A percentile compares a stretch with the other conserved stretches of the same genome.
Evolutionary conservation across 192 early-diverging fungal species (phyloP).

Genomic region (Mortierella hygrophila): DNA sequence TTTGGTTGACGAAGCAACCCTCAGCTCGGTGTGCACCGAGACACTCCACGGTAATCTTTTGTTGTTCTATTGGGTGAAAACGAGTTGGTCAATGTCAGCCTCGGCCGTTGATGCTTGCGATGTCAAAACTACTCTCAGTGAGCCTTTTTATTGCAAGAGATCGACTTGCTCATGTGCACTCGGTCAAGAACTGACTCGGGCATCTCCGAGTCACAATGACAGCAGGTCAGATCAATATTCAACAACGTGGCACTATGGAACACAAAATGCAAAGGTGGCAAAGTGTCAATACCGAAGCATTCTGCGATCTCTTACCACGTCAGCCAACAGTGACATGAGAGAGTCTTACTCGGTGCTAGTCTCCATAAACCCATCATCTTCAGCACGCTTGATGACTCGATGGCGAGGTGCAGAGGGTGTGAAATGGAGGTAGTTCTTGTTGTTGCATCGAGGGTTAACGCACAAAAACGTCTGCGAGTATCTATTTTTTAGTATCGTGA

Average conservation of each 20-base stretch:
- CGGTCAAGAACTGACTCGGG: slow-evolving; percentile 49
- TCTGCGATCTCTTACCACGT: no score
- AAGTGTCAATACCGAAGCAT: no score
- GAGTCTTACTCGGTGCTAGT: slow-evolving; percentile 41
- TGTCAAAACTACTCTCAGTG: no score
- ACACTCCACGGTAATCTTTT: slow-evolving; percentile 19
- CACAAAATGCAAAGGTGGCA: neutral
- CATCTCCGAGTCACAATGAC: slow-evolving; percentile 43
- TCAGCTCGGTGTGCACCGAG: neutral
- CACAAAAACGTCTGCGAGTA: slow-evolving; percentile 52
- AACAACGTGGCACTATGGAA: slow-evolving; percentile 34
- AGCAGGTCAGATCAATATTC: slow-evolving; percentile 43
- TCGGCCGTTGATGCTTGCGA: neutral
- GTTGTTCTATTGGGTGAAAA: slow-evolving; percentile 11
- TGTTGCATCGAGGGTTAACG: slow-evolving; percentile 41
- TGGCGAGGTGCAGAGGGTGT: slow-evolving; percentile 13
- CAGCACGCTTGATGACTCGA: slow-evolving; percentile 51
- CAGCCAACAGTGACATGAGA: no score
- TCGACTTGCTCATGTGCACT: slow-evolving; percentile 37
- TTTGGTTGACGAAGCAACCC: slow-evolving; percentile 37
- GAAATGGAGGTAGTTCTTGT: slow-evolving; percentile 50
- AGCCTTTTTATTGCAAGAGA: neutral
- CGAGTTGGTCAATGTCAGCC: neutral
- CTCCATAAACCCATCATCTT: slow-evolving; percentile 51
- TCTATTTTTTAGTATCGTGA: slow-evolving; percentile 10